These are phyloP conservation scores for Aureobasidium namibiae DNA, from an alignment of 2,329 filamentous ascomycete genomes.

Conservation along the genomic window DNA sequence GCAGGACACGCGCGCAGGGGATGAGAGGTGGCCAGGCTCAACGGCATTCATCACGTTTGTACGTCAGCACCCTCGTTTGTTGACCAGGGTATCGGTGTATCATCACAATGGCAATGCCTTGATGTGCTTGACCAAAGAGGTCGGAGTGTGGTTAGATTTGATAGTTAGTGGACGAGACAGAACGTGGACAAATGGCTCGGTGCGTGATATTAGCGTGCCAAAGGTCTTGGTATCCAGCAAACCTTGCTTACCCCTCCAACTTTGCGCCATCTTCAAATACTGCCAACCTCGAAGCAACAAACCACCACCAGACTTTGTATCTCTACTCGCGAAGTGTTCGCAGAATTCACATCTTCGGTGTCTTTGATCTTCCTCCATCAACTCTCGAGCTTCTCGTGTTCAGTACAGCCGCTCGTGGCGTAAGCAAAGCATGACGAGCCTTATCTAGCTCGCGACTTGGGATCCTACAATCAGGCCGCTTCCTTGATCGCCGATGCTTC, in stretches of 20 bases:
- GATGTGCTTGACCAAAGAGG: background rate
- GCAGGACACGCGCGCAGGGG: conserved; percentile 6
- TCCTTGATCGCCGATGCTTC: background rate
- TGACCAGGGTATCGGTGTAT: background rate
- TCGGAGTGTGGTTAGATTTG: background rate
- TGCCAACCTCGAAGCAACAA: background rate
- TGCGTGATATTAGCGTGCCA: background rate
- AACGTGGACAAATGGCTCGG: background rate
- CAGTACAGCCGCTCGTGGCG: too few relatives aligned
- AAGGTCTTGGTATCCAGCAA: background rate
- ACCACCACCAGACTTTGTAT: background rate
- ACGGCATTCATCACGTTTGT: background rate
- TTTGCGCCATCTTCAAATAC: background rate
- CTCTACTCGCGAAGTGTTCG: too few relatives aligned
- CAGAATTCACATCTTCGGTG: too few relatives aligned
- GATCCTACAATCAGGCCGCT: background rate
- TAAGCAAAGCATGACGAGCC: background rate
- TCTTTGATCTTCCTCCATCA: too few relatives aligned
- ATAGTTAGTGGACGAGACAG: background rate
- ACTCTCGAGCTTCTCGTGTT: too few relatives aligned
- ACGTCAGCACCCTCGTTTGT: too few relatives aligned
- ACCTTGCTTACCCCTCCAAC: too few relatives aligned
- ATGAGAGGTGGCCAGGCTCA: background rate
- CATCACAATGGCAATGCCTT: background rate
- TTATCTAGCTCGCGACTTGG: background rate